Percentiles rank a stretch among this genome's conserved stretches.
phyloP scores from a whole-genome alignment of 768 basidiomycete species.

The Mycena maculata region DNA sequence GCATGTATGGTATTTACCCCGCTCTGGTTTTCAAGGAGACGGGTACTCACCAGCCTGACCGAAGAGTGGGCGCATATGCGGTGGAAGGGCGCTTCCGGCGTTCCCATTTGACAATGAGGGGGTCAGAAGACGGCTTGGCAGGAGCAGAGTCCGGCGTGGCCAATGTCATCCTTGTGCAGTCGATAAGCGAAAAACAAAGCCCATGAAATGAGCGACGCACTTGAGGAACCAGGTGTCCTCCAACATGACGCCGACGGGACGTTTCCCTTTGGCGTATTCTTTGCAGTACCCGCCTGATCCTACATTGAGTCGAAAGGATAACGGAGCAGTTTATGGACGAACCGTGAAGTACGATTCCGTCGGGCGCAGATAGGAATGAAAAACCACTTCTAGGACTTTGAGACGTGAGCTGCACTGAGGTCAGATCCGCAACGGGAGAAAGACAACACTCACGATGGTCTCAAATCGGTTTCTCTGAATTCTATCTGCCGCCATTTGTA shows the following conservation, averaged over 20 bases:
- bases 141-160: conserved; percentile 39
- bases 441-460: conserved; percentile 70
- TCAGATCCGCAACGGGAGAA: conserved; percentile 1
- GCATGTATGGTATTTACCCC: neutral
- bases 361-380: conserved; percentile 81
- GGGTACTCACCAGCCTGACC: conserved; percentile 69
- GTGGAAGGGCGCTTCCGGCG: conserved; percentile 77
- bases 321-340: conserved; percentile 24
- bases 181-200: neutral
- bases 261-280: conserved; percentile 87
- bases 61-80: conserved; percentile 75
- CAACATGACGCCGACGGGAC: conserved; percentile 86
- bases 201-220: conserved; percentile 50
- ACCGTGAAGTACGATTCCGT: conserved; percentile 88
- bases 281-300: conserved; percentile 87
- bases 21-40: too few species aligned
- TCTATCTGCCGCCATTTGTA: conserved; percentile 88
- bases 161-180: conserved; percentile 33
- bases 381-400: conserved; percentile 82
- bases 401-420: neutral
- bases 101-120: conserved; percentile 83
- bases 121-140: conserved; percentile 55
- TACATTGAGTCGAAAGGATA: neutral
- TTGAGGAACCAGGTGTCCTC: conserved; percentile 92
- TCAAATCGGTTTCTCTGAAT: conserved; percentile 74